These are phyloP conservation scores for Trypanosoma lewisi DNA, from an alignment of 208 protist genomes.

Conservation along the genomic window DNA sequence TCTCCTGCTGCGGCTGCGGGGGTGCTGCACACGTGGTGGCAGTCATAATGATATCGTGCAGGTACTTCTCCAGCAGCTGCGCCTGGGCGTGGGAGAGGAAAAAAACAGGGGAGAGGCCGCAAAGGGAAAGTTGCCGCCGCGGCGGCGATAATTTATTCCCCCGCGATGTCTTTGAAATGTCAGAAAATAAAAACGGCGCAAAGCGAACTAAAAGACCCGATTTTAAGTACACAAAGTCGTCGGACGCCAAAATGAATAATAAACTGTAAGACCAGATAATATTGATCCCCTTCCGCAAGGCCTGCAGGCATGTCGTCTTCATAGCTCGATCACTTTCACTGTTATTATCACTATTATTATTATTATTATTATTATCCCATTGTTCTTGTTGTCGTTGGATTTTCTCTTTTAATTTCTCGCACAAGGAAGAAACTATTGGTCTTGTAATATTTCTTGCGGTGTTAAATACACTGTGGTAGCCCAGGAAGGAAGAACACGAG, in stretches of 20 bases:
- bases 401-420: constrained; percentile 2
- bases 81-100: constrained; percentile 22
- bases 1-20: too few relatives aligned
- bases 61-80: constrained; percentile 11
- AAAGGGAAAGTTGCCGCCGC: too few relatives aligned
- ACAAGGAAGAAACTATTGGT: constrained; percentile 12
- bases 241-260: constrained; percentile 6
- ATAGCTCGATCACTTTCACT: too few relatives aligned
- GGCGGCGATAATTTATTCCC: too few relatives aligned
- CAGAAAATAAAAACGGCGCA: constrained; percentile 1
- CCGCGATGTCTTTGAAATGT: neutral
- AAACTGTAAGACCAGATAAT: constrained; percentile 26
- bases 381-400: neutral
- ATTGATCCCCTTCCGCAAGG: too few relatives aligned
- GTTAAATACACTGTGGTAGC: neutral
- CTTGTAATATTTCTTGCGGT: constrained; percentile 12
- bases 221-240: constrained; percentile 3
- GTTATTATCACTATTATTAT: too few relatives aligned
- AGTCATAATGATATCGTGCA: constrained; percentile 4
- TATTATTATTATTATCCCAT: neutral
- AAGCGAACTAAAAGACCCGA: constrained; percentile 1
- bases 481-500: neutral
- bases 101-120: constrained; percentile 16
- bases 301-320: too few relatives aligned
- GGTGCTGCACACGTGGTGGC: neutral